A percentile compares a stretch with the other conserved stretches of the same genome.
These are phyloP conservation scores for Coffea humblotiana DNA, from an alignment of 305 asterid species.

Conservation along the genomic window DNA sequence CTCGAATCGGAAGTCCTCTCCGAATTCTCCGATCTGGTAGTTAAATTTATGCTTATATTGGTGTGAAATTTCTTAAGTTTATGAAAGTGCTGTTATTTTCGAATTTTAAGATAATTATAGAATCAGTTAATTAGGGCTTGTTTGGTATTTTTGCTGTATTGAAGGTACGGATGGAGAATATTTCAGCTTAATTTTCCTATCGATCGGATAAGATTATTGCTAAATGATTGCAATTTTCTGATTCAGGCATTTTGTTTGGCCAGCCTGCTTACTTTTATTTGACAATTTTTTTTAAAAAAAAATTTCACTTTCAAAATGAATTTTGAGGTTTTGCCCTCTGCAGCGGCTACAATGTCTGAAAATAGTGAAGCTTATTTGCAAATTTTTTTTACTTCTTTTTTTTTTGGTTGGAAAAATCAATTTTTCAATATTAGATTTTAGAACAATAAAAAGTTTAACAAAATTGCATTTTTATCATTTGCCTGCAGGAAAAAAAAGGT, in stretches of 20 bases:
- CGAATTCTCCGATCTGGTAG: conserved; percentile 71
- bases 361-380: neutral
- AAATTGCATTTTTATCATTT: neutral
- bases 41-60: neutral
- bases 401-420: neutral
- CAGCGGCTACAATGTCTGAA: neutral
- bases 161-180: neutral
- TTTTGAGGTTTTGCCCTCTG: neutral
- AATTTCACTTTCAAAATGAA: neutral
- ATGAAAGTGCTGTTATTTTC: neutral
- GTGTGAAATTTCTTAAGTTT: neutral
- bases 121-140: neutral
- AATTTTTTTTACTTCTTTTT: neutral
- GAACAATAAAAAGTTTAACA: neutral
- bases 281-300: neutral
- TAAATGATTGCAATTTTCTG: neutral
- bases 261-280: neutral
- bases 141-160: neutral
- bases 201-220: neutral
- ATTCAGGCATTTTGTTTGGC: neutral
- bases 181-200: neutral
- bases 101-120: neutral
- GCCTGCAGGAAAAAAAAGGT: neutral
- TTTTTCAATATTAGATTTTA: neutral
- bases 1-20: conserved; percentile 83